Percentiles rank a stretch among this genome's conserved stretches.
phyloP scores from a whole-genome alignment of 2,329 filamentous ascomycete genomes.

The Monilinia aucupariae region DNA sequence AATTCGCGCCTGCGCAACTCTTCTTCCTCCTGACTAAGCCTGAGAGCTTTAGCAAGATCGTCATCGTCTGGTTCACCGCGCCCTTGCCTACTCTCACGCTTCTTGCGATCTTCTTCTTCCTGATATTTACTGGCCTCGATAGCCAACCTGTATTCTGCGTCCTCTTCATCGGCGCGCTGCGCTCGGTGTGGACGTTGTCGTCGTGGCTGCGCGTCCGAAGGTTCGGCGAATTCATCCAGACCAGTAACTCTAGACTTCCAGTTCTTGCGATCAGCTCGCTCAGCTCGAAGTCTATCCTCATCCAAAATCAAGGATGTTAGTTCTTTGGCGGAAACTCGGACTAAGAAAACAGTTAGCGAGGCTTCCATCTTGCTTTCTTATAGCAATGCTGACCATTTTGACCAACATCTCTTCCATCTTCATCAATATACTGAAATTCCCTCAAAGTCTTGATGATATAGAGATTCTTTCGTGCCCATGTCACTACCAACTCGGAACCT shows the following conservation, averaged over 20 bases:
- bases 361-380: background rate
- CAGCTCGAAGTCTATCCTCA: slow-evolving; percentile 83
- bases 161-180: slow-evolving; percentile 66
- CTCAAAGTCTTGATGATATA: slow-evolving; percentile 98
- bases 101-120: slow-evolving; percentile 81
- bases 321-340: slow-evolving; percentile 93
- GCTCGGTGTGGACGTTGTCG: slow-evolving; percentile 45
- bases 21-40: slow-evolving; percentile 90
- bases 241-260: slow-evolving; percentile 97
- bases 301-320: slow-evolving; percentile 87
- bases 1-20: slow-evolving; percentile 81
- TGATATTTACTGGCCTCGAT: slow-evolving; percentile 94
- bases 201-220: slow-evolving; percentile 40
- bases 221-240: slow-evolving; percentile 70
- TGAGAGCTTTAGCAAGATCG: slow-evolving; percentile 90
- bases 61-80: slow-evolving; percentile 58
- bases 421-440: slow-evolving; percentile 94
- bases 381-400: slow-evolving; percentile 69
- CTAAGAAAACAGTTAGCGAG: slow-evolving; percentile 46
- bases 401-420: slow-evolving; percentile 90
- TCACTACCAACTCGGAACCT: slow-evolving; percentile 91
- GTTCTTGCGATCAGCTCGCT: slow-evolving; percentile 83
- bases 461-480: slow-evolving; percentile 95
- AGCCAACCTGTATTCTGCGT: slow-evolving; percentile 83
- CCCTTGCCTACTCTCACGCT: slow-evolving; percentile 58